A percentile compares a stretch with the other conserved stretches of the same genome.
Conservation (phyloP, 2,329 filamentous ascomycete genomes). For the Colletotrichum paranaense region DNA sequence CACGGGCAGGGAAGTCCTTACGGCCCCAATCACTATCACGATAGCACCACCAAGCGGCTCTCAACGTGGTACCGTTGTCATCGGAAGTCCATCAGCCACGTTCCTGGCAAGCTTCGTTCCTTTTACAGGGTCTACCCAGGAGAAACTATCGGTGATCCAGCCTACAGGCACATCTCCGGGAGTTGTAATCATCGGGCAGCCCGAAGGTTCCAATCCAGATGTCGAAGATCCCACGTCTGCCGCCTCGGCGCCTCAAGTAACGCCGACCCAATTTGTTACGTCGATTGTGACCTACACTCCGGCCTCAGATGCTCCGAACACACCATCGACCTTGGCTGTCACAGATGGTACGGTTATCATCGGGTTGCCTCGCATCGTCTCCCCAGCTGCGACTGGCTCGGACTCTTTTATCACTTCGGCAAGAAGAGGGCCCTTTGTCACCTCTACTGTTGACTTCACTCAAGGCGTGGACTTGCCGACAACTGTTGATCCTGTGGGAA, state of each 20-base stretch:
- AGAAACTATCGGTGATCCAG: conserved; percentile 19
- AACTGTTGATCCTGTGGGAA: not conserved
- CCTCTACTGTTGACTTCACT: not conserved
- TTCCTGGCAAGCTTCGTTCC: conserved; percentile 9
- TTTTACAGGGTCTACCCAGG: not conserved
- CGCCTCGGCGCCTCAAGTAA: not conserved
- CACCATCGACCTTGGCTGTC: conserved; percentile 24
- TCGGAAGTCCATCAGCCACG: conserved; percentile 9
- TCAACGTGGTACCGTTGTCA: conserved; percentile 19
- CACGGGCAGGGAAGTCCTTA: not conserved
- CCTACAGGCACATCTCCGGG: conserved; percentile 9
- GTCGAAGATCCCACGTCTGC: conserved; percentile 1
- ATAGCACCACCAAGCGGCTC: conserved; percentile 26
- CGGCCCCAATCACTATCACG: not conserved
- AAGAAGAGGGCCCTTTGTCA: not conserved
- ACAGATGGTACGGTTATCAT: conserved; percentile 25
- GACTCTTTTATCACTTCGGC: conserved; percentile 15
- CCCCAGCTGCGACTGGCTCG: not conserved
- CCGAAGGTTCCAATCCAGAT: not conserved
- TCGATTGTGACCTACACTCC: conserved; percentile 19
- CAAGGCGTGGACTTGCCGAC: not conserved
- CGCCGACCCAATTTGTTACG: not conserved
- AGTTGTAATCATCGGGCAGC: conserved; percentile 19
- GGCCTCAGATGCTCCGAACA: not conserved
- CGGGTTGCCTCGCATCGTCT: not conserved